Evolutionary conservation across 2,329 filamentous ascomycete species (phyloP).

Genomic region (Plenodomus lindquistii): DNA sequence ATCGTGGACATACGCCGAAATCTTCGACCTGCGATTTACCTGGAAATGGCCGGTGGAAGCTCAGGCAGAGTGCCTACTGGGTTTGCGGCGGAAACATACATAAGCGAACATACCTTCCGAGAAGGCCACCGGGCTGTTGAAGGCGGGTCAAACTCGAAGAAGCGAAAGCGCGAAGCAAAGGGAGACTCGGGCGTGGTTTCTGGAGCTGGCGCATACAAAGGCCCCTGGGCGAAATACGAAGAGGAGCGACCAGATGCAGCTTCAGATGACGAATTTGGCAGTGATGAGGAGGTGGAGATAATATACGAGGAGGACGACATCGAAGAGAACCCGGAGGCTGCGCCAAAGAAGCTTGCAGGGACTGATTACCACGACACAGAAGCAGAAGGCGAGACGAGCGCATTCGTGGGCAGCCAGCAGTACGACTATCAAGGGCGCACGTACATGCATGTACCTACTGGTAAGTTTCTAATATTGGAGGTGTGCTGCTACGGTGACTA

Average conservation of each 20-base stretch:
- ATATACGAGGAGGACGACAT: constrained; percentile 76
- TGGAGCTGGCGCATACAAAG: constrained; percentile 85
- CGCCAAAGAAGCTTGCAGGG: constrained; percentile 61
- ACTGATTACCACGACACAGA: constrained; percentile 56
- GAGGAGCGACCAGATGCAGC: constrained; percentile 69
- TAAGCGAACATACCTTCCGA: constrained; percentile 90
- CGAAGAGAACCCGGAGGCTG: constrained; percentile 61
- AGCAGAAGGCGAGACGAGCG: constrained; percentile 69
- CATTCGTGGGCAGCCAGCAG: constrained; percentile 81
- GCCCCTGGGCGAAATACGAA: constrained; percentile 89
- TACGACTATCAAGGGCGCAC: constrained; percentile 94
- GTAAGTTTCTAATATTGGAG: constrained; percentile 17
- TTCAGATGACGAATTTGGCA: constrained; percentile 64
- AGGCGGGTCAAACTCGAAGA: constrained; percentile 66
- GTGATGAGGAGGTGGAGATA: constrained; percentile 73
- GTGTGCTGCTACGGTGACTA: constrained; percentile 5
- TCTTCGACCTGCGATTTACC: not conserved
- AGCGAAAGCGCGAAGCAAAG: constrained; percentile 80
- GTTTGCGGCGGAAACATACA: constrained; percentile 80
- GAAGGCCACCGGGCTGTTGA: constrained; percentile 82
- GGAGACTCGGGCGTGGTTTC: constrained; percentile 83
- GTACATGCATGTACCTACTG: constrained; percentile 93
- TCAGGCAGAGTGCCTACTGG: constrained; percentile 66
- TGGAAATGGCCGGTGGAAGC: constrained; percentile 27
- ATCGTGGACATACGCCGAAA: not conserved